Evolutionary conservation across 1,284 basidiomycete genomes (phyloP).

Genomic region (Cryptococcus amylolentus): DNA sequence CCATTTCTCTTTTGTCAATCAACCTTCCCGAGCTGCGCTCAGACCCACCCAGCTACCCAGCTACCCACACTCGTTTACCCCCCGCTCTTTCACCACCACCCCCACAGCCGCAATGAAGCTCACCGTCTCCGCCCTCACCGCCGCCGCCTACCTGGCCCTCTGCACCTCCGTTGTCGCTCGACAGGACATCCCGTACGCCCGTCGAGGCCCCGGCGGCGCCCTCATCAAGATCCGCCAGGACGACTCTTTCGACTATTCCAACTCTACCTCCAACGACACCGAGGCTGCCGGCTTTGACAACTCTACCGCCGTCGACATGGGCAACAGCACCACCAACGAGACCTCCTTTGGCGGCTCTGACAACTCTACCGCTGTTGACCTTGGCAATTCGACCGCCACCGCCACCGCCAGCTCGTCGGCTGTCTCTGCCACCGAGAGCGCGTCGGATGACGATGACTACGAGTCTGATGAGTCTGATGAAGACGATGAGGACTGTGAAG

Average conservation of each 20-base stretch:
- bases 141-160: constrained; percentile 11
- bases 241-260: background rate
- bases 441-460: background rate
- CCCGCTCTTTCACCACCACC: background rate
- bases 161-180: constrained; percentile 8
- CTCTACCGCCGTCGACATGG: constrained; percentile 1
- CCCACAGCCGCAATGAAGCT: constrained; percentile 10
- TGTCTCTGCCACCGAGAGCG: background rate
- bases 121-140: constrained; percentile 4
- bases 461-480: constrained; percentile 7
- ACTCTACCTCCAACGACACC: background rate
- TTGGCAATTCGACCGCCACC: background rate
- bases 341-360: background rate
- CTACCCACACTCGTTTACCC: constrained; percentile 1
- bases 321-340: background rate
- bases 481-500: constrained; percentile 8
- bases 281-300: background rate
- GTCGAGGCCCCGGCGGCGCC: background rate
- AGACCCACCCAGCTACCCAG: background rate
- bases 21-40: background rate
- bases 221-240: constrained; percentile 5
- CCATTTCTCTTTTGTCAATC: background rate
- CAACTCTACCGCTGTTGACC: background rate
- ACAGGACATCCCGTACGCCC: background rate
- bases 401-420: background rate